Base-by-base conservation (phyloP, 2,329 filamentous ascomycete genomes). In the Aspergillus fischeri region DNA sequence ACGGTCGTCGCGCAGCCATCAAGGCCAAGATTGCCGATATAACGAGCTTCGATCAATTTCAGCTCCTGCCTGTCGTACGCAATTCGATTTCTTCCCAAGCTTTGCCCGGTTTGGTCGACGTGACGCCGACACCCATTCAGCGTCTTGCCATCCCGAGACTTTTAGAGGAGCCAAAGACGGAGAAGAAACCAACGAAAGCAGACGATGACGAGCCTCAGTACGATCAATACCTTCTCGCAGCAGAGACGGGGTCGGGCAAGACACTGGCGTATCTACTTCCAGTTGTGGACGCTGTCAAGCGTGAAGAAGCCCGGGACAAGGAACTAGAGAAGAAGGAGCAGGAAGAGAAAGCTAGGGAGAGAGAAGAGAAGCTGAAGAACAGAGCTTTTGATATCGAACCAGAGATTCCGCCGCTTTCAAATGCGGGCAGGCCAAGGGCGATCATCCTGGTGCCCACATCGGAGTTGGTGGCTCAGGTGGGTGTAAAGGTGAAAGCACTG, bases 191-290 rank as follows among this genome's bases (percentile, higher is more conserved):
- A n/a, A 67, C 65, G 47, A 63, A 69, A 58, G 48, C 55, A 42
- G 61, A 73, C 29, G 71, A 75, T 51, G 61, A 70, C 60, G 55
- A 81, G 69, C 63, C 75, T 76, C 58, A 83, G 79, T 76, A 83
- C 67, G 78, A 86, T 54, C 81, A 86, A 53, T 97, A 91, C 69
- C 81, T 99, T 11, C 81, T 99, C 51, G 94, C 94, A 3, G 94
- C 94, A 10, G 94, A 99, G 79, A 99, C 94, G 0, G 94, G 94
- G 11, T 97, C 94, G 0, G 94, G 94, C 59, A 99, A 99, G 79
- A 99, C 94, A 1, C 79, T 99, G 60, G 91, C 94, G 8, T 99
- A 99, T 70, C 79, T 97, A 4, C 76, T 97, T 4, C 95, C 94
- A 0, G 83, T 88, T 17, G 80, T 99, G 53, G 86, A 99, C 74